These are phyloP conservation scores for Fusarium albidum DNA, from an alignment of 2,329 filamentous ascomycete genomes.

Conservation along the genomic window DNA sequence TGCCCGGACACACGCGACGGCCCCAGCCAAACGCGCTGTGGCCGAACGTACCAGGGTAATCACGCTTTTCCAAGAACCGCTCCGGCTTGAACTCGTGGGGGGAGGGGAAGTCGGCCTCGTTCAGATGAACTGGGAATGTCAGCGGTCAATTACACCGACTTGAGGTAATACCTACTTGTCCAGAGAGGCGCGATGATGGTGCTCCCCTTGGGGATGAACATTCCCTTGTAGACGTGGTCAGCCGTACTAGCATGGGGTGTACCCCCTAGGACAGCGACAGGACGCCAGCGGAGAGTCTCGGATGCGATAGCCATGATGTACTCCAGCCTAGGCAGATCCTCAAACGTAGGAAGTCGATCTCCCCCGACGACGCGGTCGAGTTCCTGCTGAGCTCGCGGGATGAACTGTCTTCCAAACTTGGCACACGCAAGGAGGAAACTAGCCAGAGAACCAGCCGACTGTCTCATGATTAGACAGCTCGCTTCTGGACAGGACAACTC, in stretches of 20 bases:
- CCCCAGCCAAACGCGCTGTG: constrained; percentile 54
- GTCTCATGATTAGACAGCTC: background rate
- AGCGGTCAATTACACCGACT: accelerated
- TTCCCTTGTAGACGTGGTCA: constrained; percentile 50
- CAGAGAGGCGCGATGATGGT: constrained; percentile 53
- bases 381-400: constrained; percentile 51
- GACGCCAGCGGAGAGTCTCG: constrained; percentile 52
- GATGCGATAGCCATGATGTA: constrained; percentile 49
- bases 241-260: constrained; percentile 57
- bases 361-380: constrained; percentile 49
- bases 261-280: constrained; percentile 51
- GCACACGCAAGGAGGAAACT: constrained; percentile 63
- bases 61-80: constrained; percentile 44
- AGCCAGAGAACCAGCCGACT: constrained; percentile 56
- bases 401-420: constrained; percentile 58
- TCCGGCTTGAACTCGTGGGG: constrained; percentile 50
- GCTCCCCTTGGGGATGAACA: constrained; percentile 54
- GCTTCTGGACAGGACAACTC: no score
- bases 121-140: constrained; percentile 46
- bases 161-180: constrained; percentile 46
- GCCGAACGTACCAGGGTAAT: constrained; percentile 48
- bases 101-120: constrained; percentile 51
- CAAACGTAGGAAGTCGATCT: constrained; percentile 47
- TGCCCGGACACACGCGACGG: constrained; percentile 50
- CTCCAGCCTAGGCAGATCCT: constrained; percentile 45